phyloP scores from a whole-genome alignment of 768 basidiomycete genomes.

The Wakefieldia striispora region DNA sequence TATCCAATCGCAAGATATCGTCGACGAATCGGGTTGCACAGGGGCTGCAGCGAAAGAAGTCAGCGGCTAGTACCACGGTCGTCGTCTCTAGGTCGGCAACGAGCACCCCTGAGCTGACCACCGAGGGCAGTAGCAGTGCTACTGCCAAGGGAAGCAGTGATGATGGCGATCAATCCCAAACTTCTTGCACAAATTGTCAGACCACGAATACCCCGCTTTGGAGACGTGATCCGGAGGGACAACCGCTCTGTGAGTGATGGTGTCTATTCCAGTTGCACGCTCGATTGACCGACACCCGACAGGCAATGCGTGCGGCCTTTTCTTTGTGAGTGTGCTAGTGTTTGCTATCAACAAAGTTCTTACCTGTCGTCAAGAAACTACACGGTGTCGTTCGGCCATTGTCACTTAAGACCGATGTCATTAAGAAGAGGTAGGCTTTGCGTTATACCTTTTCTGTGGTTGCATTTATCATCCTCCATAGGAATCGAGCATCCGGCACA shows the following conservation, averaged over 20 bases:
- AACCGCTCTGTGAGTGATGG: constrained; percentile 73
- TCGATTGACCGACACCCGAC: constrained; percentile 13
- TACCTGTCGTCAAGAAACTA: constrained; percentile 64
- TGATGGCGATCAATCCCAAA: constrained; percentile 70
- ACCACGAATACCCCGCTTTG: constrained; percentile 94
- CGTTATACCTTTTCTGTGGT: neutral
- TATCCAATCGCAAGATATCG: constrained; percentile 56
- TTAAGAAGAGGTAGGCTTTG: constrained; percentile 81
- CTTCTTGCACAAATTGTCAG: constrained; percentile 90
- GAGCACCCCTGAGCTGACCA: constrained; percentile 63
- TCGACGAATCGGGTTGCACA: constrained; percentile 60
- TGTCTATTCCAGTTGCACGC: constrained; percentile 6
- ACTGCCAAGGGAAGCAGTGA: constrained; percentile 48
- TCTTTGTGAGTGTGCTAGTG: constrained; percentile 63
- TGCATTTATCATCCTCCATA: constrained; percentile 26
- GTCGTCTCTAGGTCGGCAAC: constrained; percentile 49
- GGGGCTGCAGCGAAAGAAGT: constrained; percentile 56
- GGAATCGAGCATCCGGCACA: constrained; percentile 80
- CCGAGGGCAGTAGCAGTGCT: constrained; percentile 28
- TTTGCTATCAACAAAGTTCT: constrained; percentile 7
- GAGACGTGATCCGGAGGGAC: constrained; percentile 90
- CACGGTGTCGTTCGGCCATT: constrained; percentile 94
- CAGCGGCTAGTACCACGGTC: constrained; percentile 23
- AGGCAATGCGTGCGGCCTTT: constrained; percentile 92
- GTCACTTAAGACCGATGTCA: constrained; percentile 94